phyloP scores from a whole-genome alignment of 1,284 basidiomycete species.

The Pisolithus thermaeus region DNA sequence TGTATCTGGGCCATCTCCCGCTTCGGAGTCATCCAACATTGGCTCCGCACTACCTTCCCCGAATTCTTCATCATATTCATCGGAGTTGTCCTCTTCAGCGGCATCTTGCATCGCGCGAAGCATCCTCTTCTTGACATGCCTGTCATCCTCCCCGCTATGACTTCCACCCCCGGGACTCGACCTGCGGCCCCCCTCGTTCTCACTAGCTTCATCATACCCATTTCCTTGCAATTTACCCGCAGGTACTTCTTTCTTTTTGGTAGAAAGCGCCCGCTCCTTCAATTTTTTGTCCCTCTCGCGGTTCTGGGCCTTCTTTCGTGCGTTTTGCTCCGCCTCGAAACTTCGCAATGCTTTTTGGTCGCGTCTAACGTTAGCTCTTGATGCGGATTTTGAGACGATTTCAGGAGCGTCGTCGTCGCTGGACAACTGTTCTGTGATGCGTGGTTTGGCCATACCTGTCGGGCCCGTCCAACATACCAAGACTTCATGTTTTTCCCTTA shows the following conservation, averaged over 20 bases:
- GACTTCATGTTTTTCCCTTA: too few relatives aligned
- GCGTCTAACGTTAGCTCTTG: conserved; percentile 34
- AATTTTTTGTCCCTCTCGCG: conserved; percentile 38
- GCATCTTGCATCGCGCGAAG: conserved; percentile 38
- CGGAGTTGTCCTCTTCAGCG: conserved; percentile 22
- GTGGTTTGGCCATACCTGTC: conserved; percentile 14
- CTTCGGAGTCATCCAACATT: conserved; percentile 9
- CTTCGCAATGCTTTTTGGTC: conserved; percentile 29
- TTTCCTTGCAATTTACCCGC: conserved; percentile 7
- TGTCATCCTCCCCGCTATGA: conserved; percentile 5
- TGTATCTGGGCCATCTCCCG: conserved; percentile 9
- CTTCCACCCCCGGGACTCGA: background rate
- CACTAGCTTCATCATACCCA: conserved; percentile 10
- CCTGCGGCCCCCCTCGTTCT: conserved; percentile 8
- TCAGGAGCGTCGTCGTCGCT: conserved; percentile 41
- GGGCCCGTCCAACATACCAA: too few relatives aligned
- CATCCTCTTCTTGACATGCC: conserved; percentile 30
- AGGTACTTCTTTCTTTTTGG: conserved; percentile 18
- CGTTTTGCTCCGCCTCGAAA: conserved; percentile 31
- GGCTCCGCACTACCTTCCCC: conserved; percentile 12
- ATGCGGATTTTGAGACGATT: conserved; percentile 35
- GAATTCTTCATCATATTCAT: conserved; percentile 10
- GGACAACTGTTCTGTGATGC: conserved; percentile 7
- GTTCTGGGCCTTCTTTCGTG: conserved; percentile 36
- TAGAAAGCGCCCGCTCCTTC: conserved; percentile 40